Conservation (phyloP, 306 rosid species). For the Lotus japonicus region DNA sequence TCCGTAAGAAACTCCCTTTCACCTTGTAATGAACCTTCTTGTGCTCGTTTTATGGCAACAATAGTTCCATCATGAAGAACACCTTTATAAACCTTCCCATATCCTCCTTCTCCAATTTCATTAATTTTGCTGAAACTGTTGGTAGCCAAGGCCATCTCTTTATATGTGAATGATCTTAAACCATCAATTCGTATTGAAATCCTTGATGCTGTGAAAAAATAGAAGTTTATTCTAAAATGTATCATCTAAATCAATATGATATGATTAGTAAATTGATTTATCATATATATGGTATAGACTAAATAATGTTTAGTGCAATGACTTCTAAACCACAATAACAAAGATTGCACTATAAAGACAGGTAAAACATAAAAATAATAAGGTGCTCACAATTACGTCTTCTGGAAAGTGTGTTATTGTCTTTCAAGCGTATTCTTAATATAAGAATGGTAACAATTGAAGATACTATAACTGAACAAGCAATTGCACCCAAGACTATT, state of each 20-base stretch:
- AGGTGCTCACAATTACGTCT: constrained; percentile 59
- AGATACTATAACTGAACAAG: constrained; percentile 49
- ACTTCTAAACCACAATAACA: neutral
- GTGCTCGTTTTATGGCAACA: constrained; percentile 86
- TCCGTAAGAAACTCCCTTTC: constrained; percentile 81
- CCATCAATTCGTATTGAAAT: constrained; percentile 49
- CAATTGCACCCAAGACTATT: constrained; percentile 61
- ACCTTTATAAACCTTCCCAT: constrained; percentile 79
- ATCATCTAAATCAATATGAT: neutral
- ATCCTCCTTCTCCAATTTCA: constrained; percentile 74
- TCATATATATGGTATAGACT: too few species aligned
- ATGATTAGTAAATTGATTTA: neutral
- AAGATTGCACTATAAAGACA: neutral
- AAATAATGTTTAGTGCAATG: neutral
- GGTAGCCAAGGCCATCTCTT: constrained; percentile 62
- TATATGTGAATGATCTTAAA: constrained; percentile 44
- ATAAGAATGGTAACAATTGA: constrained; percentile 50
- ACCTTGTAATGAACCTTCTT: constrained; percentile 74
- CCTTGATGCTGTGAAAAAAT: constrained; percentile 45
- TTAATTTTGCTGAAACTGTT: constrained; percentile 42
- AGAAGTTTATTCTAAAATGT: constrained; percentile 15
- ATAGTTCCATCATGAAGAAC: constrained; percentile 47
- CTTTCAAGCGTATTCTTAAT: constrained; percentile 34
- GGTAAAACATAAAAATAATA: neutral
- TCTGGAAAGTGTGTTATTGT: constrained; percentile 31